phyloP scores from a whole-genome alignment of 192 early-diverging fungal genomes.

The Dimargaris xerosporica region DNA sequence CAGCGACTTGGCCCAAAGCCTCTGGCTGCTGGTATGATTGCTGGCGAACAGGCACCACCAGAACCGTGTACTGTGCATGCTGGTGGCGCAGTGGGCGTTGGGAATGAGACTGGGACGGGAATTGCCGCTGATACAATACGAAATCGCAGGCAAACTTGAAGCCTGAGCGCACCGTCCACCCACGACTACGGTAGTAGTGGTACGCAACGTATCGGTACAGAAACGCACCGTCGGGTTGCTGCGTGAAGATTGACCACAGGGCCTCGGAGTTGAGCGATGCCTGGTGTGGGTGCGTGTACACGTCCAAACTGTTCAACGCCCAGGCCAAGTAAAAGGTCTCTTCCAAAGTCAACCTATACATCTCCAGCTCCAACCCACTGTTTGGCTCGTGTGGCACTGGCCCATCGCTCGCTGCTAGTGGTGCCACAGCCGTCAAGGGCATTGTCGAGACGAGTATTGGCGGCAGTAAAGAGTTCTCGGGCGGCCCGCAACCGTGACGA shows the following conservation, averaged over 20 bases:
- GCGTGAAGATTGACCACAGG: constrained; percentile 14
- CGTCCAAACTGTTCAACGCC: constrained; percentile 35
- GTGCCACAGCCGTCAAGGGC: background rate
- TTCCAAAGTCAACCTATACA: constrained; percentile 48
- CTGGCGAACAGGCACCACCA: background rate
- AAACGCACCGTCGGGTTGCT: constrained; percentile 29
- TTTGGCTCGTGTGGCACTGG: constrained; percentile 11
- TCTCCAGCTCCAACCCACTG: constrained; percentile 27
- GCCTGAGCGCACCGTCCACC: constrained; percentile 73
- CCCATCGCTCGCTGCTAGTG: constrained; percentile 4
- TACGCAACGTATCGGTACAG: constrained; percentile 57
- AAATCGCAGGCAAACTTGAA: constrained; percentile 76
- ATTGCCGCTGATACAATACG: constrained; percentile 25
- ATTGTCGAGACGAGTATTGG: background rate
- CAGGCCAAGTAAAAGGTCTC: constrained; percentile 59
- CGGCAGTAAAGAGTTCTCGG: background rate
- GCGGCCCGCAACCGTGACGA: no score
- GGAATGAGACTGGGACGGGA: no score
- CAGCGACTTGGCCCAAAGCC: constrained; percentile 13
- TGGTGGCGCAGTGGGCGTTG: constrained; percentile 18
- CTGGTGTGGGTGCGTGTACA: constrained; percentile 19
- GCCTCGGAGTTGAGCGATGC: constrained; percentile 1
- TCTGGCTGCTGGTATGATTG: background rate
- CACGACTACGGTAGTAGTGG: constrained; percentile 62
- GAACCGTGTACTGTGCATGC: constrained; percentile 22